Evolutionary conservation across 345 rosid species (phyloP), one percentile per base, ranked within the genome.

Genomic region (Eucalyptus brandiana): DNA sequence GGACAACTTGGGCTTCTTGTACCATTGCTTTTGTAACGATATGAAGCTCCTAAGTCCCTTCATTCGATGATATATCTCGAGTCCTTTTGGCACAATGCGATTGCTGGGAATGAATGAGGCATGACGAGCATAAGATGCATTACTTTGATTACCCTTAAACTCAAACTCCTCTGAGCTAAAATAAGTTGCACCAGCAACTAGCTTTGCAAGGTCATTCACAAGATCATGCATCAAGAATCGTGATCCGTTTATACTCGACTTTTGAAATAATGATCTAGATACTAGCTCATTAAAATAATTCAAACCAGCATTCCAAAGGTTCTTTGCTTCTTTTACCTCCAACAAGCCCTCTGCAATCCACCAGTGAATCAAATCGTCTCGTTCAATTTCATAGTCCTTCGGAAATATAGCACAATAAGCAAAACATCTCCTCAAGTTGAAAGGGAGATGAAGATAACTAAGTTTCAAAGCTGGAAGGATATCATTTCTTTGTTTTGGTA

Each of bases 221-320:
- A 62, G 37, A 30, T 62, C 72, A 62, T 62, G 72, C 72, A 62
- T 62, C 37, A 30, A 30, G 9, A 30, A 62, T 62, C 0, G 37
- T 2, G 37, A 62, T 30, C 0, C 10, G 0, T 4, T 30, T 0
- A 1, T 62, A 62, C 34, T 30, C 1, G 37, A 62, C 2, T 30
- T 62, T 62, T 62, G 37, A 62, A 62, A 14, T 30, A 65, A n/a
- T 0, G 76, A 65, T 65, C 76, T n/a, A 65, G 76, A 2, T 7
- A 65, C 76, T 15, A n/a, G 21, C 76, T 65, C 37, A 0, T 65
- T 1, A 3, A 65, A n/a, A 65, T 7, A 4, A 4, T n/a, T n/a
- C 37, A 65, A n/a, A 7, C 76, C 37, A 7, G 2, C 19, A 7
- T n/a, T 65, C 37, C 37, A 65, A 65, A 0, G 0, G 37, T 4